Evolutionary conservation across 352 stramenopile genomes (phyloP), one percentile per base, ranked within the genome.

Genomic region (Aphanomyces invadans): DNA sequence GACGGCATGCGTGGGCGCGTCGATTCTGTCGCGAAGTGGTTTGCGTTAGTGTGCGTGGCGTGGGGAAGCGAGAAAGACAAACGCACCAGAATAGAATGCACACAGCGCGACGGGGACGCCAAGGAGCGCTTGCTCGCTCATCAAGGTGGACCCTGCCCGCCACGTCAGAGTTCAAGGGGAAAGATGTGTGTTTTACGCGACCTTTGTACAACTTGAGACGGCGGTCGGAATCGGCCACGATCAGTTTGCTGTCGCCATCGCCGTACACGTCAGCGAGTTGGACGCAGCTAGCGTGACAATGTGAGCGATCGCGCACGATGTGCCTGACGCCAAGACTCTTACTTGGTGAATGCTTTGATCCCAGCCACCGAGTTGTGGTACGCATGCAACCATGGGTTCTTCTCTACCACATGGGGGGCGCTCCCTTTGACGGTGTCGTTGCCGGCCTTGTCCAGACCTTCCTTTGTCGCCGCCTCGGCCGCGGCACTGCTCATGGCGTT

Each of bases 351-450:
- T 19, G 82, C 81, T 63, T 92, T 86, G 66, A 97, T 91, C 0
- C 83, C 84, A 45, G 88, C 88, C n/a, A 96, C 83, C 2, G 86
- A 83, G 74, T 96, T 95, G 76, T 95, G 78, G 65, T 94, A 95
- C 17, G 88, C 88, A 53, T 84, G 86, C 25, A 97, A 76, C 87
- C 88, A 95, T 36, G 87, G 88, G 25, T 23, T 57, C 49, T 57
- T 57, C 49, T 57, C 23, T 26, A 15, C 69, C 11, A n/a, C 26
- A 39, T 57, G 25, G 49, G 9, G 21, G 21, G 29, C 15, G 0
- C 4, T 7, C 25, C 5, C 17, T n/a, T 57, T 57, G 49, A 19
- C 21, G 7, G 25, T 7, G 11, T 57, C 29, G 4, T 38, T 57
- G 4, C 7, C 4, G 1, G 15, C 25, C 17, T 32, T 29, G 10